Conservation (phyloP, 306 rosid species). For the Ormosia emarginata region DNA sequence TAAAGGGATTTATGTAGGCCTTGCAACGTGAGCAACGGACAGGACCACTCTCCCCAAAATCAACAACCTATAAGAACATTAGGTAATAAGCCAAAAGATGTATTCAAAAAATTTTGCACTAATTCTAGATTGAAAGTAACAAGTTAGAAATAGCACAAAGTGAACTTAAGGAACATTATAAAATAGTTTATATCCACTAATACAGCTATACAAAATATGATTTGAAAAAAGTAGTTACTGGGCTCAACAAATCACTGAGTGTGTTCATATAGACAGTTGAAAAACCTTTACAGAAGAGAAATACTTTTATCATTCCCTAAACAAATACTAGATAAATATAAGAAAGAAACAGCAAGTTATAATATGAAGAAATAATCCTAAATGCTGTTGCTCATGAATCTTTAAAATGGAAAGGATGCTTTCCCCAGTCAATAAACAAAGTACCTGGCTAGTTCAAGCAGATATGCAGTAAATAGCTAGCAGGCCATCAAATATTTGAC, state of each 20-base stretch:
- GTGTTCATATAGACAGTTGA: not conserved
- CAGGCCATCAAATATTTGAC: slow-evolving; percentile 10
- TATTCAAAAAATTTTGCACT: not conserved
- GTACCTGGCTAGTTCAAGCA: not conserved
- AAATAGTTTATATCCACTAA: slow-evolving; percentile 3
- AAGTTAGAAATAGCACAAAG: slow-evolving; percentile 9
- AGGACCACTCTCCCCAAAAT: slow-evolving; percentile 98
- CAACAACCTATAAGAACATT: slow-evolving; percentile 66
- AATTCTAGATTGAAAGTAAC: slow-evolving; percentile 6
- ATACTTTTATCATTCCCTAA: not conserved
- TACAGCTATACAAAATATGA: slow-evolving; percentile 13
- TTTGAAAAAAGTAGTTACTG: not conserved
- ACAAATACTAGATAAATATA: slow-evolving; percentile 14
- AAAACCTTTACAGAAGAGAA: slow-evolving; percentile 3
- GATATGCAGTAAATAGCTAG: not conserved
- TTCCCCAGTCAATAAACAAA: not conserved
- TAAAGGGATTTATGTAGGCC: slow-evolving; percentile 93
- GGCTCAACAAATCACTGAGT: not conserved
- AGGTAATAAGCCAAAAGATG: slow-evolving; percentile 7
- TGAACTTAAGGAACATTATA: not conserved
- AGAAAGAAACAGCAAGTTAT: not conserved
- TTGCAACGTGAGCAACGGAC: slow-evolving; percentile 98
- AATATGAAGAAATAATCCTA: not conserved
- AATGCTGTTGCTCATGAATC: slow-evolving; percentile 15
- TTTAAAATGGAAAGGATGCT: not conserved